phyloP scores from a whole-genome alignment of 2,329 filamentous ascomycete species.

The Dactylellina cionopaga region DNA sequence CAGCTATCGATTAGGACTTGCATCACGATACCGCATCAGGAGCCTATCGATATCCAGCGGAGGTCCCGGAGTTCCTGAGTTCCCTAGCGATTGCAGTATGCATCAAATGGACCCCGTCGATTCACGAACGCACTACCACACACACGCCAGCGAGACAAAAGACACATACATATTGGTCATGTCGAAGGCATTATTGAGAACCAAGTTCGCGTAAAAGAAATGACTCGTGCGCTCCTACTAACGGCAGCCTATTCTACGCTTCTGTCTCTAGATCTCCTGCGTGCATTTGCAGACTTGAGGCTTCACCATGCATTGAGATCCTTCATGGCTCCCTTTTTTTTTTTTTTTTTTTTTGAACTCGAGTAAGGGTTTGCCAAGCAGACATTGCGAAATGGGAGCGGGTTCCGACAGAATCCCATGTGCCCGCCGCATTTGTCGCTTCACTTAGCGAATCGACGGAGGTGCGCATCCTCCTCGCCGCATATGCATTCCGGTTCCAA shows the following conservation, averaged over 20 bases:
- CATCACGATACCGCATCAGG: slow-evolving; percentile 32
- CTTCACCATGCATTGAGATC: background rate
- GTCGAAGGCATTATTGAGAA: no score
- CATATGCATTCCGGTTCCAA: slow-evolving; percentile 38
- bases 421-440: slow-evolving; percentile 42
- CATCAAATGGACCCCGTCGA: slow-evolving; percentile 7
- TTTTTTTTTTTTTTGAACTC: background rate
- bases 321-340: background rate
- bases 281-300: background rate
- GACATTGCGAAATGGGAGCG: slow-evolving; percentile 45
- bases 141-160: no score
- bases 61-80: slow-evolving; percentile 43
- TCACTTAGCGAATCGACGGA: slow-evolving; percentile 47
- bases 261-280: background rate
- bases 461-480: slow-evolving; percentile 7
- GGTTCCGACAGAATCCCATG: slow-evolving; percentile 15
- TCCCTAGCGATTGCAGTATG: background rate
- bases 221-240: slow-evolving; percentile 51
- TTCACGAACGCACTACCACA: background rate
- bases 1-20: slow-evolving; percentile 30
- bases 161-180: no score
- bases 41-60: slow-evolving; percentile 44
- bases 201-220: slow-evolving; percentile 23
- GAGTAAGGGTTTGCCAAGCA: slow-evolving; percentile 41
- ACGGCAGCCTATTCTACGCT: slow-evolving; percentile 28